These are phyloP conservation scores for Penicillium concentricum DNA, from an alignment of 2,329 filamentous ascomycete genomes.

Conservation along the genomic window DNA sequence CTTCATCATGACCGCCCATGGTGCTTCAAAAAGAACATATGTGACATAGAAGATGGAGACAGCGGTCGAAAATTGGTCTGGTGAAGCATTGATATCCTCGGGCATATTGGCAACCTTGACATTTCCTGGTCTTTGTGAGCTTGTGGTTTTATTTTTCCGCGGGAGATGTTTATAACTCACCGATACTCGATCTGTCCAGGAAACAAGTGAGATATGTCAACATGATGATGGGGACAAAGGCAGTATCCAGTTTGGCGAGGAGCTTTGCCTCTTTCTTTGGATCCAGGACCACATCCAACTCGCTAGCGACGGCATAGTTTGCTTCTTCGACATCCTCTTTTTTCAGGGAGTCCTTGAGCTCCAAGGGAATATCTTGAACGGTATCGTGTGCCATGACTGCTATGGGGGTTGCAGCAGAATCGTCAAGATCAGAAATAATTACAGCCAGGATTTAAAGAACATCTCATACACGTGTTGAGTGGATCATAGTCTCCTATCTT, in stretches of 20 bases:
- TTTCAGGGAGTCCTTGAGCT: slow-evolving; percentile 12
- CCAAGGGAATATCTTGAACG: slow-evolving; percentile 7
- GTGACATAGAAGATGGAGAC: slow-evolving; percentile 55
- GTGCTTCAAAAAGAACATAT: slow-evolving; percentile 52
- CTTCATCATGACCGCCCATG: slow-evolving; percentile 50
- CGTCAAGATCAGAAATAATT: too few relatives aligned
- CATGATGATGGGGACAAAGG: slow-evolving; percentile 55
- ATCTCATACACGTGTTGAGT: background rate
- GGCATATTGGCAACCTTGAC: slow-evolving; percentile 50
- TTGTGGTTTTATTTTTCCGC: background rate
- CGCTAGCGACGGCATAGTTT: slow-evolving; percentile 18
- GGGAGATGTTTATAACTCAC: slow-evolving; percentile 20
- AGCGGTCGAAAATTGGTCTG: slow-evolving; percentile 47
- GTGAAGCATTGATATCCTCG: slow-evolving; percentile 44
- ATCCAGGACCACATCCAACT: slow-evolving; percentile 39
- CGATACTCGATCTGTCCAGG: slow-evolving; percentile 56
- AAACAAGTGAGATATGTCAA: slow-evolving; percentile 56
- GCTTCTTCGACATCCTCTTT: slow-evolving; percentile 11
- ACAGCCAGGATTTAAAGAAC: background rate
- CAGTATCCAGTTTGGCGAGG: slow-evolving; percentile 50
- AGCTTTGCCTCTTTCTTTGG: slow-evolving; percentile 47
- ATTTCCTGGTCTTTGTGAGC: slow-evolving; percentile 38
- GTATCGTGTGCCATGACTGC: slow-evolving; percentile 1
- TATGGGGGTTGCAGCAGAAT: background rate
- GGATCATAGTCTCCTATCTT: background rate